These are phyloP conservation scores for Xylaria venustula DNA, from an alignment of 495 filamentous ascomycete genomes.

Conservation along the genomic window DNA sequence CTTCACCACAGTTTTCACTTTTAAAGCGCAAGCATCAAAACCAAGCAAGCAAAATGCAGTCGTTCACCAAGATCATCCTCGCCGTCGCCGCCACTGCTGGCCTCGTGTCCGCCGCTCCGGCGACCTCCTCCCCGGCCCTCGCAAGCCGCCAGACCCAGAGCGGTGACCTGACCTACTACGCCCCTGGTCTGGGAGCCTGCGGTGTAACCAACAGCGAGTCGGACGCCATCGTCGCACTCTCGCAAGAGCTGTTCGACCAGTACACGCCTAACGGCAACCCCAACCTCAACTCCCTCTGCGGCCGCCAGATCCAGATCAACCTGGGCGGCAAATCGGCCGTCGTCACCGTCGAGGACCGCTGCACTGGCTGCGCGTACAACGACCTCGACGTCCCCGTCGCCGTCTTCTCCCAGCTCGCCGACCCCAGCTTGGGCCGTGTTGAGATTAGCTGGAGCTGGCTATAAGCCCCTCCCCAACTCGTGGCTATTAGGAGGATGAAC, in stretches of 20 bases:
- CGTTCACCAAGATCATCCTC: slow-evolving; percentile 17
- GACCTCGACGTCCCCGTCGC: slow-evolving; percentile 56
- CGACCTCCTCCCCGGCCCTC: background rate
- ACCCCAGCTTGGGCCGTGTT: slow-evolving; percentile 15
- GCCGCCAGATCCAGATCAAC: slow-evolving; percentile 16
- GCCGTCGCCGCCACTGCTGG: slow-evolving; percentile 25
- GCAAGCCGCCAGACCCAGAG: slow-evolving; percentile 12
- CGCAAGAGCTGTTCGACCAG: slow-evolving; percentile 52
- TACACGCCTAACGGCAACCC: slow-evolving; percentile 35
- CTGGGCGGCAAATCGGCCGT: slow-evolving; percentile 19
- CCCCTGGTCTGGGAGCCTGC: slow-evolving; percentile 42
- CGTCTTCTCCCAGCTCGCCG: slow-evolving; percentile 50
- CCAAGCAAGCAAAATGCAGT: slow-evolving; percentile 10
- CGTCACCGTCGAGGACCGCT: slow-evolving; percentile 30
- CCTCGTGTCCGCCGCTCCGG: slow-evolving; percentile 27
- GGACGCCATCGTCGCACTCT: slow-evolving; percentile 41
- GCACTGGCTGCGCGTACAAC: slow-evolving; percentile 15
- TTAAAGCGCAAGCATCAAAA: too few species aligned
- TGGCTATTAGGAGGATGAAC: too few species aligned
- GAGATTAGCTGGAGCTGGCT: slow-evolving; percentile 32
- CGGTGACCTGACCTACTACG: slow-evolving; percentile 44
- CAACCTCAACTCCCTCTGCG: slow-evolving; percentile 30
- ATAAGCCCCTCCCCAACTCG: background rate
- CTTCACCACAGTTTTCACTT: slow-evolving; percentile 1
- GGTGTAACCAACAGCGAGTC: slow-evolving; percentile 35